Percentiles rank a stretch among this genome's conserved stretches.
phyloP scores from a whole-genome alignment of 208 protist genomes.

The Trypanosoma conorhini region DNA sequence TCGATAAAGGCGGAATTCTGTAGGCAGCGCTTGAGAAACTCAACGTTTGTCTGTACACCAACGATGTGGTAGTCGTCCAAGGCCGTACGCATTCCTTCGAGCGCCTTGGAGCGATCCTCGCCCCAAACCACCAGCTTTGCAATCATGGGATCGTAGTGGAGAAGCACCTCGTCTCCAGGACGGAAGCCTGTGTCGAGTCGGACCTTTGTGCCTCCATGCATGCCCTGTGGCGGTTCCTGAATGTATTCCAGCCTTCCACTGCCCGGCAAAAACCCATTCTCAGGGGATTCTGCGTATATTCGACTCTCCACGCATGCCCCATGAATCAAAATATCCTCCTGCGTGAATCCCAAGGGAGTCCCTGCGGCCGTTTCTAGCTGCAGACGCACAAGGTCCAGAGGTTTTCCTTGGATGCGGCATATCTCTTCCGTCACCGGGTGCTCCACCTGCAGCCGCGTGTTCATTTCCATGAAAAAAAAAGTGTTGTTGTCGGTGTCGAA shows the following conservation, averaged over 20 bases:
- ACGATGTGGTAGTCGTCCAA: conserved; percentile 90
- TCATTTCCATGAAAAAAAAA: conserved; percentile 99
- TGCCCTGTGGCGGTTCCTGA: conserved; percentile 28
- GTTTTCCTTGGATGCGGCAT: conserved; percentile 61
- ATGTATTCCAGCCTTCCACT: conserved; percentile 65
- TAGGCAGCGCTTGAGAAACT: conserved; percentile 38
- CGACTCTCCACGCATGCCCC: conserved; percentile 93
- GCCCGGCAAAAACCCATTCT: conserved; percentile 87
- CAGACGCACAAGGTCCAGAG: conserved; percentile 95
- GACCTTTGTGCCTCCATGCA: conserved; percentile 36
- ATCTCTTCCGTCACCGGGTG: conserved; percentile 97
- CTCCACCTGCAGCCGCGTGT: conserved; percentile 97
- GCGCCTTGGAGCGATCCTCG: conserved; percentile 61
- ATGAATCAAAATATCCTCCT: conserved; percentile 77
- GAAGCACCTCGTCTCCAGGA: conserved; percentile 74
- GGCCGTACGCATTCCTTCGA: conserved; percentile 64
- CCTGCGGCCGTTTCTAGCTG: conserved; percentile 88
- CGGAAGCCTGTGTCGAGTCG: conserved; percentile 86
- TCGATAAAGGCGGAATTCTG: conserved; percentile 21
- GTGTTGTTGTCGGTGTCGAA: conserved; percentile 79
- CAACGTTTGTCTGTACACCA: conserved; percentile 93
- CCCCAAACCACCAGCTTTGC: conserved; percentile 96
- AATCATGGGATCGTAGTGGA: conserved; percentile 98
- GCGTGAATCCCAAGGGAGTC: conserved; percentile 66
- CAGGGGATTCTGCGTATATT: conserved; percentile 96